A percentile compares a stretch with the other conserved stretches of the same genome.
Evolutionary conservation across 2,329 filamentous ascomycete genomes (phyloP).

Genomic region (Phyllosticta paracitricarpa): DNA sequence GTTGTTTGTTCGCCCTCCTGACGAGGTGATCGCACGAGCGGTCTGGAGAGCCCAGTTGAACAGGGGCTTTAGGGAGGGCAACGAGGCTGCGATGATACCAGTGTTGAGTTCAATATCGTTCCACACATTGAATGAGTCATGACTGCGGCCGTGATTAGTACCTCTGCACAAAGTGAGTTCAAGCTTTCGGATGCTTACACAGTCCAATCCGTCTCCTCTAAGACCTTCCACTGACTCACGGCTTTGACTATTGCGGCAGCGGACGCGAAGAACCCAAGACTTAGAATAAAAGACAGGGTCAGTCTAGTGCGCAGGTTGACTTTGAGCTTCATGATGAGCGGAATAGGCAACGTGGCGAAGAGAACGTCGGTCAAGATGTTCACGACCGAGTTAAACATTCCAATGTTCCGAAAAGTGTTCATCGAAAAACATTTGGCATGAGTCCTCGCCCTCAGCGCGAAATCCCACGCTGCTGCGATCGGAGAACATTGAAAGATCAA

Average conservation of each 20-base stretch:
- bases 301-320: constrained; percentile 38
- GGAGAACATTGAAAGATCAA: constrained; percentile 41
- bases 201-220: constrained; percentile 26
- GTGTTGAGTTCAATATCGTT: constrained; percentile 36
- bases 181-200: constrained; percentile 13
- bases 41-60: constrained; percentile 26
- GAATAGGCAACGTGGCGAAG: constrained; percentile 37
- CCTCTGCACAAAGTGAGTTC: neutral
- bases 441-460: constrained; percentile 20
- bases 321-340: constrained; percentile 33
- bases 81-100: constrained; percentile 34
- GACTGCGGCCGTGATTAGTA: constrained; percentile 8
- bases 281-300: constrained; percentile 34
- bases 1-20: neutral
- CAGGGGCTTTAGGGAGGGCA: constrained; percentile 30
- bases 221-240: constrained; percentile 26
- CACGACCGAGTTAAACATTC: constrained; percentile 34
- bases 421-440: constrained; percentile 35
- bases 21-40: constrained; percentile 16
- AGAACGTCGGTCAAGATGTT: constrained; percentile 41
- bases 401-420: constrained; percentile 33
- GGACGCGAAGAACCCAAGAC: constrained; percentile 31
- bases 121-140: constrained; percentile 35
- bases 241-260: constrained; percentile 35
- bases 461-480: constrained; percentile 36